These are phyloP conservation scores for Penicillium corylophilum DNA, from an alignment of 2,329 filamentous ascomycete species.

Conservation along the genomic window DNA sequence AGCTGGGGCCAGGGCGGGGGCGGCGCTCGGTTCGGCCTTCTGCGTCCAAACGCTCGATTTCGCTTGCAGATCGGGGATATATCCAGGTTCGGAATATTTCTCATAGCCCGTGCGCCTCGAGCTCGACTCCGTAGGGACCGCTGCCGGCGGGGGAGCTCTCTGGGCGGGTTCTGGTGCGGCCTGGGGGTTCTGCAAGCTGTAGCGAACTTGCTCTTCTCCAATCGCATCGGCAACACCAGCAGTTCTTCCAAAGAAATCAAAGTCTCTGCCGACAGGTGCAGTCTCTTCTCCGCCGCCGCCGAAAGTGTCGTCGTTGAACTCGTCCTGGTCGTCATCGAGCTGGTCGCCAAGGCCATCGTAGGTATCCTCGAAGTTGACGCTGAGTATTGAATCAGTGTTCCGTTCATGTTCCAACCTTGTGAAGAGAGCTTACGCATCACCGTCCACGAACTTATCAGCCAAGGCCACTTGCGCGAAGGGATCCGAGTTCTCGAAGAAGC, in stretches of 20 bases:
- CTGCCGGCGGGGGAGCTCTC: constrained; percentile 33
- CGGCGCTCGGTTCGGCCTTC: constrained; percentile 26
- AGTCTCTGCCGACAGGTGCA: constrained; percentile 75
- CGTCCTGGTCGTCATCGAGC: constrained; percentile 88
- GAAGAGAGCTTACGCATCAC: constrained; percentile 58
- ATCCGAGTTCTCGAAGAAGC: constrained; percentile 77
- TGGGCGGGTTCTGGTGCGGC: constrained; percentile 41
- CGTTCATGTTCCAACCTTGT: background rate
- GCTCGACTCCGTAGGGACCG: constrained; percentile 45
- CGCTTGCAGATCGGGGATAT: constrained; percentile 85
- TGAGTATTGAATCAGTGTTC: constrained; percentile 30
- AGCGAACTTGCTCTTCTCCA: constrained; percentile 86
- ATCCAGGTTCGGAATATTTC: constrained; percentile 80
- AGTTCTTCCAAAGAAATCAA: constrained; percentile 94
- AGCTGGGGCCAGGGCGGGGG: constrained; percentile 22
- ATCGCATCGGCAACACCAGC: constrained; percentile 82
- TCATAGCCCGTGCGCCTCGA: constrained; percentile 83
- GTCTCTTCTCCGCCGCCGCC: constrained; percentile 45
- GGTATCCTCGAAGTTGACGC: constrained; percentile 90
- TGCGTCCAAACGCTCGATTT: constrained; percentile 85
- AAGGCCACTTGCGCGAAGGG: constrained; percentile 81
- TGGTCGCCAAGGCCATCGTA: constrained; percentile 92
- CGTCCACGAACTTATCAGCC: constrained; percentile 55
- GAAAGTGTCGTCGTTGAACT: constrained; percentile 96
- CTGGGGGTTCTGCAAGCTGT: constrained; percentile 68